phyloP scores from a whole-genome alignment of 495 filamentous ascomycete species.

The Penicillium coffeae region DNA sequence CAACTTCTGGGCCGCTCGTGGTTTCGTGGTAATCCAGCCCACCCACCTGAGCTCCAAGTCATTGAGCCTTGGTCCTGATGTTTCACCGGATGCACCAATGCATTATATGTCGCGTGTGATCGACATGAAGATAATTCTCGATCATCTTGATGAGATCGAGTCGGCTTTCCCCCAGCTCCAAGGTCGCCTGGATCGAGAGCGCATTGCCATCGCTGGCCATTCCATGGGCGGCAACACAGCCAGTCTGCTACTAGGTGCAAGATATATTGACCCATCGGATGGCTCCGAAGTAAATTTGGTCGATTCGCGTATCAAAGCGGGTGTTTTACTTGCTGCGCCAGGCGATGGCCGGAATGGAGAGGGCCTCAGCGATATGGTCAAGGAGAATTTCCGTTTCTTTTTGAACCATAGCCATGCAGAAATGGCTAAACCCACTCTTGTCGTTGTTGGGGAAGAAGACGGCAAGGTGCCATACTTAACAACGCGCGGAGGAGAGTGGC shows the following conservation, averaged over 20 bases:
- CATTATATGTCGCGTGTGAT: conserved; percentile 32
- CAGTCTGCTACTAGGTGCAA: conserved; percentile 32
- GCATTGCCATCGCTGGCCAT: conserved; percentile 39
- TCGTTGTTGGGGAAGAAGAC: conserved; percentile 38
- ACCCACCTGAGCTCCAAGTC: conserved; percentile 40
- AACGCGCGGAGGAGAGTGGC: conserved; percentile 34
- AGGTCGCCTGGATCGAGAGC: conserved; percentile 30
- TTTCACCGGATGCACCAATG: conserved; percentile 17
- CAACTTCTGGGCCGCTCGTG: conserved; percentile 45
- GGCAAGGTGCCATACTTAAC: conserved; percentile 29
- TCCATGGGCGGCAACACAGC: conserved; percentile 37
- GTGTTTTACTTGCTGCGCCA: conserved; percentile 31
- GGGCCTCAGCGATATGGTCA: conserved; percentile 14
- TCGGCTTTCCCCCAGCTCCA: conserved; percentile 26
- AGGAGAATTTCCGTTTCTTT: conserved; percentile 30
- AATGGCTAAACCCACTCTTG: conserved; percentile 34
- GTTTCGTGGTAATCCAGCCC: conserved; percentile 45
- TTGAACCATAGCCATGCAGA: conserved; percentile 26
- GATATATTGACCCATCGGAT: conserved; percentile 22
- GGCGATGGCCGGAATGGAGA: conserved; percentile 27
- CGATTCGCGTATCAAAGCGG: conserved; percentile 34
- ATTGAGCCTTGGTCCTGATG: conserved; percentile 18
- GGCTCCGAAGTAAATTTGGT: background rate
- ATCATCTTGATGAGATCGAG: conserved; percentile 33
- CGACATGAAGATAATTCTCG: conserved; percentile 36